phyloP scores from a whole-genome alignment of 768 basidiomycete species.

The Russula ochroleuca region DNA sequence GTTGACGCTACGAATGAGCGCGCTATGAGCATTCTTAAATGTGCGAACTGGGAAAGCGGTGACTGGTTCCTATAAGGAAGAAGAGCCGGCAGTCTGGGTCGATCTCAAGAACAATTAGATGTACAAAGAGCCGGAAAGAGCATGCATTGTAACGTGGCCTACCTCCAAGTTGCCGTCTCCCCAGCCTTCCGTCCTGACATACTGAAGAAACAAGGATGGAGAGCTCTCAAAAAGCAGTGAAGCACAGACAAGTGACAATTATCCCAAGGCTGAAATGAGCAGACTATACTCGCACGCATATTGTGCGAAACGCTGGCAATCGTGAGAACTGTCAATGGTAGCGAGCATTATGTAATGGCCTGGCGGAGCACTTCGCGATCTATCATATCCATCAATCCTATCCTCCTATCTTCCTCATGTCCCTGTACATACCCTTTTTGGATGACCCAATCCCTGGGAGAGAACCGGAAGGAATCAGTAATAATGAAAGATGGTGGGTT shows the following conservation, averaged over 20 bases:
- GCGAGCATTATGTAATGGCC: too few species aligned
- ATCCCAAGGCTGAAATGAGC: too few species aligned
- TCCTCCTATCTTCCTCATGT: background rate
- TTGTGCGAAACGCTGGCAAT: too few species aligned
- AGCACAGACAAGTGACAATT: too few species aligned
- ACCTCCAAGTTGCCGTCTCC: background rate
- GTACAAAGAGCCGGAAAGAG: background rate
- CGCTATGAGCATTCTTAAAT: background rate
- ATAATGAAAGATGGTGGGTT: slow-evolving; percentile 13
- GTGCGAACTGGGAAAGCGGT: background rate
- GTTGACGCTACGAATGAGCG: too few species aligned
- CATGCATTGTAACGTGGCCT: background rate
- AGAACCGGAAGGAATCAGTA: background rate
- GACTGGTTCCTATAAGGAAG: background rate
- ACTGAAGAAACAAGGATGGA: too few species aligned
- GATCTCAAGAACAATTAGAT: background rate
- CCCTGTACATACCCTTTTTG: slow-evolving; percentile 1
- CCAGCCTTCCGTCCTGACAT: too few species aligned
- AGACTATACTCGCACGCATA: too few species aligned
- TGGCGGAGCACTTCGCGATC: too few species aligned
- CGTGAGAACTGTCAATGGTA: too few species aligned
- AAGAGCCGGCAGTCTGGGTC: background rate
- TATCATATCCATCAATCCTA: too few species aligned
- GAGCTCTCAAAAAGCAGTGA: too few species aligned
- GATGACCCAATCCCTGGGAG: background rate